phyloP scores from a whole-genome alignment of 352 stramenopile genomes.

The Hyaloperonospora brassicae region DNA sequence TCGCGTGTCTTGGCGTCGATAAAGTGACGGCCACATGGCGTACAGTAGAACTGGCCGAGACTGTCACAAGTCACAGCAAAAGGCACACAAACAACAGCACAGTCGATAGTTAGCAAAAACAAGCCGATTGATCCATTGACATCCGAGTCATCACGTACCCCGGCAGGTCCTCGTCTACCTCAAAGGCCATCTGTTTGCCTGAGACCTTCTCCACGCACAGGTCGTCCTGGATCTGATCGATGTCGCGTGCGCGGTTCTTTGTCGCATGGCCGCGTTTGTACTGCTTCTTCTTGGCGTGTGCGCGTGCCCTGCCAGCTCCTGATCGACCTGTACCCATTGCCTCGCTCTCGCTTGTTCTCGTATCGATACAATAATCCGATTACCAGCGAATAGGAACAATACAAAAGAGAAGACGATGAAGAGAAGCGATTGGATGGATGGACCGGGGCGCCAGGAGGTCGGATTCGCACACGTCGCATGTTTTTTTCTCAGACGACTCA shows the following conservation, averaged over 20 bases:
- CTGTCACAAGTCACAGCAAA: constrained; percentile 13
- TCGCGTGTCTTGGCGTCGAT: constrained; percentile 74
- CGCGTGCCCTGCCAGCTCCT: constrained; percentile 47
- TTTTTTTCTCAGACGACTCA: constrained; percentile 18
- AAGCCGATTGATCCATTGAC: not conserved
- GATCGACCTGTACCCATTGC: constrained; percentile 33
- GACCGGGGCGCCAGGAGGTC: not conserved
- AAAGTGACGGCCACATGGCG: constrained; percentile 78
- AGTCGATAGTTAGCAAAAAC: not conserved
- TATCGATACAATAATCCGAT: constrained; percentile 2
- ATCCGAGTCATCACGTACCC: constrained; percentile 30
- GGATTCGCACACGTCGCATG: constrained; percentile 13
- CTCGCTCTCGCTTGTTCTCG: constrained; percentile 1
- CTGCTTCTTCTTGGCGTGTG: constrained; percentile 80
- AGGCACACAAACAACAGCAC: constrained; percentile 2
- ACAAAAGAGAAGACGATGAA: no score
- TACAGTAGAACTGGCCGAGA: constrained; percentile 85
- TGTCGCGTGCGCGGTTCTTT: constrained; percentile 68
- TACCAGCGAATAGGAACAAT: constrained; percentile 14
- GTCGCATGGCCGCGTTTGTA: constrained; percentile 82
- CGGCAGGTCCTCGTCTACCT: constrained; percentile 78
- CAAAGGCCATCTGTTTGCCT: constrained; percentile 57
- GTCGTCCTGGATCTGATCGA: constrained; percentile 87
- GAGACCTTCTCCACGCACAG: constrained; percentile 48
- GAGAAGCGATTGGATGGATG: not conserved